Conservation (phyloP, 192 early-diverging fungal species). For the Linnemannia elongata region DNA sequence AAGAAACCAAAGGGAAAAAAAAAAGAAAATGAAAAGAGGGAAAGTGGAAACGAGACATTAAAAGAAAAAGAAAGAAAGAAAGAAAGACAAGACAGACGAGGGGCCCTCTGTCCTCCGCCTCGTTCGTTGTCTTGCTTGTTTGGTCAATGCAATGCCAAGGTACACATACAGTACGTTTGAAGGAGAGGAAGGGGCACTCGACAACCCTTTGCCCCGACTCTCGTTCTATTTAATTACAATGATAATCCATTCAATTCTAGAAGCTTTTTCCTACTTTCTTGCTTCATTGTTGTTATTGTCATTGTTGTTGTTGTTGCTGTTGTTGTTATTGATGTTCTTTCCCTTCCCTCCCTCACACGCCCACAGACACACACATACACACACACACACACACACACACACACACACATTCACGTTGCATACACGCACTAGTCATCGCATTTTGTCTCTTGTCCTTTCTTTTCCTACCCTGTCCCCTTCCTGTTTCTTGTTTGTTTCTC, state of each 20-base stretch:
- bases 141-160: too few species aligned
- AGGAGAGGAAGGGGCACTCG: background rate
- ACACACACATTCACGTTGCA: background rate
- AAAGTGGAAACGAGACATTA: background rate
- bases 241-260: background rate
- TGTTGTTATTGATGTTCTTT: background rate
- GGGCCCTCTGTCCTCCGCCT: background rate
- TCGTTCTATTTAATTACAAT: background rate
- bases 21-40: background rate
- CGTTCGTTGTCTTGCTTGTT: background rate
- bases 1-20: background rate
- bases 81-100: background rate
- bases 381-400: background rate
- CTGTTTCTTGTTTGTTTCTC: background rate
- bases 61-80: background rate
- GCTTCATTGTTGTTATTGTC: background rate
- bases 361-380: background rate
- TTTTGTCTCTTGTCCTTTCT: background rate
- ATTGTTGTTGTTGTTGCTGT: too few species aligned
- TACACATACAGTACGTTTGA: background rate
- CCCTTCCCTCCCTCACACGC: background rate
- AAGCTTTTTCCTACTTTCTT: background rate
- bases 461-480: background rate
- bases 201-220: background rate
- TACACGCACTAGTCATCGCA: background rate